phyloP scores from a whole-genome alignment of 805 yeast species.

The Candida jianshihensis region DNA sequence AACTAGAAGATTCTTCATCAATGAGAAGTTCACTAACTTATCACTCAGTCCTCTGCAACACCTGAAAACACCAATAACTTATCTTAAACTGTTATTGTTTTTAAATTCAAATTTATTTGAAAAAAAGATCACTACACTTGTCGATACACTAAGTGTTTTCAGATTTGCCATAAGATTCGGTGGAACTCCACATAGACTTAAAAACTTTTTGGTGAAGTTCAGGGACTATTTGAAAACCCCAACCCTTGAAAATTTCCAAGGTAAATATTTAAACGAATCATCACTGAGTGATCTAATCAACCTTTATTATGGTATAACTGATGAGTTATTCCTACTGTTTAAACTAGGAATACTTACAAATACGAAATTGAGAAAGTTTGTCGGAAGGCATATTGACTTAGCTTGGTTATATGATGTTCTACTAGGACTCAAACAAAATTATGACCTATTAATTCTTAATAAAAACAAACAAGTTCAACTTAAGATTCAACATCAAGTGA shows the following conservation, averaged over 20 bases:
- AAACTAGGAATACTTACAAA: constrained; percentile 44
- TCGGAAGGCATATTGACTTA: constrained; percentile 50
- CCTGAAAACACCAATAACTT: constrained; percentile 19
- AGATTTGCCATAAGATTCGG: constrained; percentile 70
- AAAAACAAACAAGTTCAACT: constrained; percentile 44
- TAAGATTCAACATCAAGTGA: constrained; percentile 55
- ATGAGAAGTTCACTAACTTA: constrained; percentile 22
- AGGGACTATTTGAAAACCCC: constrained; percentile 14
- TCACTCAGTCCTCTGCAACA: constrained; percentile 22
- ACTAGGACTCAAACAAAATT: constrained; percentile 46
- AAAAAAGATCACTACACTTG: constrained; percentile 35
- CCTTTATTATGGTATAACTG: constrained; percentile 58
- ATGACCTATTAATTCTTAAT: constrained; percentile 34
- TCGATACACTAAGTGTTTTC: constrained; percentile 43
- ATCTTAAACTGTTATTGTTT: constrained; percentile 17
- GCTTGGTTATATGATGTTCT: constrained; percentile 68
- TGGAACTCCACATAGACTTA: constrained; percentile 53
- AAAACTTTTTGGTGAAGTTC: constrained; percentile 30
- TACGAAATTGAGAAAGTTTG: constrained; percentile 29
- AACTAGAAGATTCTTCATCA: constrained; percentile 25
- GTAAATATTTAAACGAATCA: constrained; percentile 34
- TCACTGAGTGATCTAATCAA: constrained; percentile 46
- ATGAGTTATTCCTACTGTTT: constrained; percentile 52
- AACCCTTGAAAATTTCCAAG: constrained; percentile 15
- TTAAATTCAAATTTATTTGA: constrained; percentile 25